Percentiles rank a stretch among this genome's conserved stretches.
These are phyloP conservation scores for Fusarium bactridioides DNA, from an alignment of 2,329 filamentous ascomycete genomes.

Conservation along the genomic window DNA sequence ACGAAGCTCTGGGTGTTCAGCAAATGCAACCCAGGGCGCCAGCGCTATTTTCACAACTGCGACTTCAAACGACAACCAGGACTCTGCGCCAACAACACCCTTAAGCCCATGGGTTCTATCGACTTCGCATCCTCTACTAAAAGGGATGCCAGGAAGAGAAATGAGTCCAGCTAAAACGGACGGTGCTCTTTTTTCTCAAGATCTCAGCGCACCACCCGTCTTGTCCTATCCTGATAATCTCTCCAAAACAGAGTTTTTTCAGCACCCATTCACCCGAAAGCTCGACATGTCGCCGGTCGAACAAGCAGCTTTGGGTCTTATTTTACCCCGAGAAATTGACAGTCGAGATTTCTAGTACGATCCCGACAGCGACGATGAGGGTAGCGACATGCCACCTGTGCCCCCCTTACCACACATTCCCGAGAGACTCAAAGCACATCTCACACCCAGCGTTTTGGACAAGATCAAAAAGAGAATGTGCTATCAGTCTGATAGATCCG, in stretches of 20 bases:
- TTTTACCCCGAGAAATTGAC: conserved; percentile 46
- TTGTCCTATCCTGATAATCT: conserved; percentile 47
- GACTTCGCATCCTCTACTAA: conserved; percentile 53
- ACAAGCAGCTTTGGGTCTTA: conserved; percentile 45
- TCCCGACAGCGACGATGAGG: conserved; percentile 47
- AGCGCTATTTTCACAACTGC: conserved; percentile 13
- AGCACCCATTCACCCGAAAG: conserved; percentile 48
- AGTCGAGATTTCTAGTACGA: conserved; percentile 50
- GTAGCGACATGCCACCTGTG: conserved; percentile 34
- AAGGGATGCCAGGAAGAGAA: conserved; percentile 51
- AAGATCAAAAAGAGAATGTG: conserved; percentile 42
- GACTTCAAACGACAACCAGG: conserved; percentile 1
- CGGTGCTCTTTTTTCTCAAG: conserved; percentile 46
- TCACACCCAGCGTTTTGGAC: conserved; percentile 39
- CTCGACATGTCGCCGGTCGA: conserved; percentile 41
- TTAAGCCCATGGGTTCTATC: conserved; percentile 4
- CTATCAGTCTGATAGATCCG: conserved; percentile 31
- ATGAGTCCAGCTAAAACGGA: conserved; percentile 50
- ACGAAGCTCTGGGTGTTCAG: conserved; percentile 1
- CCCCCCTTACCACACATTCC: conserved; percentile 46
- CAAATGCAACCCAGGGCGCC: not conserved
- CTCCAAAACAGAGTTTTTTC: conserved; percentile 46
- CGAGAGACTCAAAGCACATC: conserved; percentile 37
- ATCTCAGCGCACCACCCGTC: conserved; percentile 43
- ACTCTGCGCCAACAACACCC: not conserved